Evolutionary conservation across 257 asterid species (phyloP).

Genomic region (Primulina tabacum): DNA sequence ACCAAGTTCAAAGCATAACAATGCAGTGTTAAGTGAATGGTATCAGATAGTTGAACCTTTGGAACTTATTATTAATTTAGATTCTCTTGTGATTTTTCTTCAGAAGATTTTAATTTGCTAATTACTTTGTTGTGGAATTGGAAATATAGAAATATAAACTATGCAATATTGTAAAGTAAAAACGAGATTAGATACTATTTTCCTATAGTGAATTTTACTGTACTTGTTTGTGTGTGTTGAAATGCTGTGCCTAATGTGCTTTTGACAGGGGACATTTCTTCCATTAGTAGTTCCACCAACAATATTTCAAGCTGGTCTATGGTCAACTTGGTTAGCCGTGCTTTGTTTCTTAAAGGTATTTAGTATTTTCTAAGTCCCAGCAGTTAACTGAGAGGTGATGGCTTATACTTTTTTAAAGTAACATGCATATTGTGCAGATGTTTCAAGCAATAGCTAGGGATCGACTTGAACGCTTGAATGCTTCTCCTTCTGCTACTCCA

Average conservation of each 20-base stretch:
- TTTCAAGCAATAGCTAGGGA: constrained; percentile 96
- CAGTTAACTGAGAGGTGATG: constrained; percentile 8
- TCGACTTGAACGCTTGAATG: constrained; percentile 88
- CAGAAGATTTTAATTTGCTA: not conserved
- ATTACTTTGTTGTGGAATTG: not conserved
- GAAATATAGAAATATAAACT: not conserved
- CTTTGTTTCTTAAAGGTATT: constrained; percentile 85
- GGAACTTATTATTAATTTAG: not conserved
- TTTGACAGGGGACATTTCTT: constrained; percentile 88
- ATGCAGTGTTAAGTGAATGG: not conserved
- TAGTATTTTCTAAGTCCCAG: constrained; percentile 33
- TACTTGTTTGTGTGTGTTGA: constrained; percentile 18
- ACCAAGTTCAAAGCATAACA: not conserved
- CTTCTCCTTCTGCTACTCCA: constrained; percentile 91
- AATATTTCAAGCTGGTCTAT: constrained; percentile 68
- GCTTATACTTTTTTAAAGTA: constrained; percentile 15
- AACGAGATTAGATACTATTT: not conserved
- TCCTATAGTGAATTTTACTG: not conserved
- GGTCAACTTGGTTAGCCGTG: constrained; percentile 83
- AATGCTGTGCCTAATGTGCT: constrained; percentile 27
- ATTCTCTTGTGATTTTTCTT: not conserved
- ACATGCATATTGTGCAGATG: constrained; percentile 59
- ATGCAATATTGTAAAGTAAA: not conserved
- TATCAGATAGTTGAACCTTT: not conserved
- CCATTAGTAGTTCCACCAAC: constrained; percentile 84